These are phyloP conservation scores for Creolimax fragrantissima DNA, from an alignment of 78 protist species.

Conservation along the genomic window DNA sequence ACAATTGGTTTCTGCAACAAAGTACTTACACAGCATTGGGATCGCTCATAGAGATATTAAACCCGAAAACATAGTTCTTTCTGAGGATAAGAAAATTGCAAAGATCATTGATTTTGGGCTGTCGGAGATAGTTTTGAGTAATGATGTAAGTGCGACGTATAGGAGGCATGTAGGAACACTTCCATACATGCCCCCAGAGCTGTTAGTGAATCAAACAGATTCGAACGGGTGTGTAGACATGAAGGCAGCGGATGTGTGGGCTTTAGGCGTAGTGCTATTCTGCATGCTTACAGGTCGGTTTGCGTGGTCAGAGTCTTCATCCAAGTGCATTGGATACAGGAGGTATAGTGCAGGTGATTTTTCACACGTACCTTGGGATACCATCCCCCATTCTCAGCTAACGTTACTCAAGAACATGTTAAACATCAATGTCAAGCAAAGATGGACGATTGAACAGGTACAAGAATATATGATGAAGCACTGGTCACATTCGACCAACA, in stretches of 20 bases:
- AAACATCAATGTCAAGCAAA: not conserved
- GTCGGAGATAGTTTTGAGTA: not conserved
- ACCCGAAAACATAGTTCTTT: constrained; percentile 1
- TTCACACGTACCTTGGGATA: not conserved
- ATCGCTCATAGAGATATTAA: constrained; percentile 17
- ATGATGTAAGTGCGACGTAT: not conserved
- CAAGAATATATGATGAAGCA: not conserved
- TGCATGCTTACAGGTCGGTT: constrained; percentile 2
- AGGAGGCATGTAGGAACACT: not conserved
- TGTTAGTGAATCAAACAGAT: not conserved
- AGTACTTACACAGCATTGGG: not conserved
- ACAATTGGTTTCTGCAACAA: not conserved
- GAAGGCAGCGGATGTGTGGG: constrained; percentile 12
- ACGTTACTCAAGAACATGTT: not conserved
- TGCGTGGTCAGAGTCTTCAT: not conserved
- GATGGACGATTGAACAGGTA: not conserved
- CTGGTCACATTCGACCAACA: too few species aligned
- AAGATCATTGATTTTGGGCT: constrained; percentile 19
- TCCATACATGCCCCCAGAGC: not conserved
- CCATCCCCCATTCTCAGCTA: not conserved
- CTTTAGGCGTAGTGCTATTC: constrained; percentile 4
- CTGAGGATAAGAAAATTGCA: not conserved
- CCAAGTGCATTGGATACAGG: not conserved
- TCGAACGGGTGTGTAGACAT: not conserved
- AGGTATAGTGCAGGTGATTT: not conserved